A percentile compares a stretch with the other conserved stretches of the same genome.
Evolutionary conservation across 805 yeast species (phyloP).

Genomic region (Schwanniomyces polymorphus): DNA sequence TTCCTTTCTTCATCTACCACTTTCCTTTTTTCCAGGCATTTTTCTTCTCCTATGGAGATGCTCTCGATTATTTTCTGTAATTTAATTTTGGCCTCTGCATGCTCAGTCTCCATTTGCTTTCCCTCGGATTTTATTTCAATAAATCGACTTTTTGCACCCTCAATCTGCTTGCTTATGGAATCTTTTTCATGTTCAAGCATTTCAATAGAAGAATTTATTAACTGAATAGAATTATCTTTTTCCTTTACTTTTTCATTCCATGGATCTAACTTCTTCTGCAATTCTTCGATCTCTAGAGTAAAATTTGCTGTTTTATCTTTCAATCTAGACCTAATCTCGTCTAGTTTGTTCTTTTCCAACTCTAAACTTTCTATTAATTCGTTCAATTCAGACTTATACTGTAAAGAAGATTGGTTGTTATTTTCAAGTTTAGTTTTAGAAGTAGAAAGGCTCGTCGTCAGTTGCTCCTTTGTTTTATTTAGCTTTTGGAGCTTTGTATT

Average conservation of each 20-base stretch:
- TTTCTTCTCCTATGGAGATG: slow-evolving; percentile 56
- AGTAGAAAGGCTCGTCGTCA: slow-evolving; percentile 45
- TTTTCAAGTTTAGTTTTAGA: slow-evolving; percentile 47
- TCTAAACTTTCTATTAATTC: slow-evolving; percentile 46
- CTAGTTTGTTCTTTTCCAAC: slow-evolving; percentile 56
- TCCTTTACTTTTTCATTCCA: slow-evolving; percentile 71
- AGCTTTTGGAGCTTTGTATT: slow-evolving; percentile 58
- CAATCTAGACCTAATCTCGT: slow-evolving; percentile 61
- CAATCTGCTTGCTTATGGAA: slow-evolving; percentile 45
- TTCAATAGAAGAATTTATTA: slow-evolving; percentile 65
- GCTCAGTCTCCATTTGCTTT: slow-evolving; percentile 47
- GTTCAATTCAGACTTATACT: slow-evolving; percentile 44
- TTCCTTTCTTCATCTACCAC: slow-evolving; percentile 55
- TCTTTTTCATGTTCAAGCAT: slow-evolving; percentile 50
- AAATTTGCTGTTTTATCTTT: slow-evolving; percentile 72
- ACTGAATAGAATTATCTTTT: slow-evolving; percentile 61
- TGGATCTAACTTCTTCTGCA: slow-evolving; percentile 75
- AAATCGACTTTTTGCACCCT: slow-evolving; percentile 43
- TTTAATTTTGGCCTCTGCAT: slow-evolving; percentile 48
- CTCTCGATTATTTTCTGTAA: slow-evolving; percentile 52
- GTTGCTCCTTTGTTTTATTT: slow-evolving; percentile 51
- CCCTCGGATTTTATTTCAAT: slow-evolving; percentile 48
- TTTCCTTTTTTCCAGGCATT: slow-evolving; percentile 48
- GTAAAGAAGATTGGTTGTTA: slow-evolving; percentile 44
- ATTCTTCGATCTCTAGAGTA: slow-evolving; percentile 60